These are phyloP conservation scores for Coprinopsis marcescibilis DNA, from an alignment of 768 basidiomycete species.

Conservation along the genomic window DNA sequence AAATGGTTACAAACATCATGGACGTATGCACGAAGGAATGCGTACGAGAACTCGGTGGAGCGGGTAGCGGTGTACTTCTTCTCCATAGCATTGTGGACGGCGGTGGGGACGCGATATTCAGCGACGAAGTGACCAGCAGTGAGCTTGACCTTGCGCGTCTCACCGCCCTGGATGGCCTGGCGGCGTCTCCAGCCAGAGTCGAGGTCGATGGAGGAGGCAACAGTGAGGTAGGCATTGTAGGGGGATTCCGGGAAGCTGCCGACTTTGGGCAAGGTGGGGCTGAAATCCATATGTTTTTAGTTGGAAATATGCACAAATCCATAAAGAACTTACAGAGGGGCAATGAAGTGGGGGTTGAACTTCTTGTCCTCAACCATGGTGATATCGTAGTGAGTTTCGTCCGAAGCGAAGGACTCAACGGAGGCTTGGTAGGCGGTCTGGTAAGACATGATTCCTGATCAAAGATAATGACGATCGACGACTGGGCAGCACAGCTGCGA, in stretches of 20 bases:
- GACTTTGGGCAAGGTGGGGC: slow-evolving; percentile 12
- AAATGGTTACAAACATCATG: not conserved
- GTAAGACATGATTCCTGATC: slow-evolving; percentile 9
- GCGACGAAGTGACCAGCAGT: slow-evolving; percentile 84
- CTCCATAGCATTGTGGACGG: slow-evolving; percentile 72
- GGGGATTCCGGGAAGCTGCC: slow-evolving; percentile 13
- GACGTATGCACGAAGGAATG: not conserved
- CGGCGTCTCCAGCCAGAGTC: slow-evolving; percentile 58
- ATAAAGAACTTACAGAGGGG: slow-evolving; percentile 11
- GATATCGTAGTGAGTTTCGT: slow-evolving; percentile 6
- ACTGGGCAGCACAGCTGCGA: slow-evolving; percentile 17
- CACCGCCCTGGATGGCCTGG: slow-evolving; percentile 77
- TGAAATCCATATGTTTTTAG: no score
- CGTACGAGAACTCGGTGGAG: slow-evolving; percentile 73
- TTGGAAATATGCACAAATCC: no score
- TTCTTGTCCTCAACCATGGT: slow-evolving; percentile 7
- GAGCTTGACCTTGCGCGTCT: slow-evolving; percentile 84
- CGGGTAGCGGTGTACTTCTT: slow-evolving; percentile 59
- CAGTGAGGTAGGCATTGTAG: slow-evolving; percentile 10
- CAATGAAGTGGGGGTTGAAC: slow-evolving; percentile 11
- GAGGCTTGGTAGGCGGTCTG: slow-evolving; percentile 9
- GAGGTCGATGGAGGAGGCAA: slow-evolving; percentile 13
- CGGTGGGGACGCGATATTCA: slow-evolving; percentile 76
- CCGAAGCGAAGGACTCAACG: slow-evolving; percentile 13
- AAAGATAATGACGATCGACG: slow-evolving; percentile 6